Percentiles rank a stretch among this genome's conserved stretches.
phyloP scores from a whole-genome alignment of 2,329 filamentous ascomycete genomes.

The Stachybotrys elegans region DNA sequence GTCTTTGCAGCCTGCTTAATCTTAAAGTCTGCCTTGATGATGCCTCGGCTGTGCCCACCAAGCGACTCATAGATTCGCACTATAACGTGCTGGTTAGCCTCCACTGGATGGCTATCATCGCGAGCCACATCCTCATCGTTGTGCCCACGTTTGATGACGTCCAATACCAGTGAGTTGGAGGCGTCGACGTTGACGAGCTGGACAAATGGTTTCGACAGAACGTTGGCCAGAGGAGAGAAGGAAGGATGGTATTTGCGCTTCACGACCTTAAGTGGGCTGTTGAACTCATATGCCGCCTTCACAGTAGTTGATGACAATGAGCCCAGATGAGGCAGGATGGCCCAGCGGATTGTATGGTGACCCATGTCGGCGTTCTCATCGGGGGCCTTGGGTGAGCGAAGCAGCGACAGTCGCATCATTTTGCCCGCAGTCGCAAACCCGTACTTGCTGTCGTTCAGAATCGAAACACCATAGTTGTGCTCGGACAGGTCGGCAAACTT shows the following conservation, averaged over 20 bases:
- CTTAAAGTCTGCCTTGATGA: slow-evolving; percentile 61
- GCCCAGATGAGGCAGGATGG: slow-evolving; percentile 80
- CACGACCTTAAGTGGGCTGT: slow-evolving; percentile 60
- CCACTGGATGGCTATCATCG: slow-evolving; percentile 54
- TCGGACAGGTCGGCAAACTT: slow-evolving; percentile 91
- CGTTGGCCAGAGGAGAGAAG: slow-evolving; percentile 12
- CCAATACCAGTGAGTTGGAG: slow-evolving; percentile 65
- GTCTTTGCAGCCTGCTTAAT: slow-evolving; percentile 76
- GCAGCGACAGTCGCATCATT: slow-evolving; percentile 80
- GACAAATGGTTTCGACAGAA: slow-evolving; percentile 43
- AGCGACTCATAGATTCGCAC: slow-evolving; percentile 83
- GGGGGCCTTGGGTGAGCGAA: slow-evolving; percentile 85
- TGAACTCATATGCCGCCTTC: slow-evolving; percentile 83
- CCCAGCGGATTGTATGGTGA: slow-evolving; percentile 79
- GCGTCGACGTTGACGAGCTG: slow-evolving; percentile 55
- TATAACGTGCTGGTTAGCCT: slow-evolving; percentile 74
- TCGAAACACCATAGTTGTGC: slow-evolving; percentile 81
- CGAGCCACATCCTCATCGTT: slow-evolving; percentile 71
- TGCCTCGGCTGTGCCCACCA: slow-evolving; percentile 72
- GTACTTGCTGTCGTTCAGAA: slow-evolving; percentile 94
- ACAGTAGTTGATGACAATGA: slow-evolving; percentile 68
- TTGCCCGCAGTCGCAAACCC: slow-evolving; percentile 89
- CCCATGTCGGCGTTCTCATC: slow-evolving; percentile 96
- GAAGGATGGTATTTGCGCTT: no score
- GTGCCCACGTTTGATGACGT: slow-evolving; percentile 90